phyloP scores from a whole-genome alignment of 768 basidiomycete genomes.

The Candolleomyces efflorescens region DNA sequence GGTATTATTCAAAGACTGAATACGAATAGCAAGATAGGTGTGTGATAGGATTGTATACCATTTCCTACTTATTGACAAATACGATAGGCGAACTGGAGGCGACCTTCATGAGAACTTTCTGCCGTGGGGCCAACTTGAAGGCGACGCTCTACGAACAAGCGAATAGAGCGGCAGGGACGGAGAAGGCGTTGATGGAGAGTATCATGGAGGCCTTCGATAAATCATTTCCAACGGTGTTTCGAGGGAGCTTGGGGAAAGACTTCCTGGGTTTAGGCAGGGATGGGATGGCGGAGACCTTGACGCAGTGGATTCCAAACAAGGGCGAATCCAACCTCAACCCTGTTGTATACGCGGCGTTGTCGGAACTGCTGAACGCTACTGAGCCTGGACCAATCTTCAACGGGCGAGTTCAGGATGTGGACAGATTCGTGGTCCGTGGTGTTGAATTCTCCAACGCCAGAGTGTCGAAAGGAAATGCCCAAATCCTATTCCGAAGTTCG shows the following conservation, averaged over 20 bases:
- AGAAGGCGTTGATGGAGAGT: background rate
- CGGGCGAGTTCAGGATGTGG: background rate
- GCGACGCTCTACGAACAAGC: background rate
- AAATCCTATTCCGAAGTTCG: background rate
- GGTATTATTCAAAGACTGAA: slow-evolving; percentile 3
- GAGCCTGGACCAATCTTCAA: background rate
- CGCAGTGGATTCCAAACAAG: background rate
- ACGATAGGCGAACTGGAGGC: slow-evolving; percentile 1
- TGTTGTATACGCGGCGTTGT: background rate
- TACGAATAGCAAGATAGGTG: slow-evolving; percentile 4
- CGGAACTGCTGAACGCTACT: background rate
- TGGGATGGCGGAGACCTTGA: background rate
- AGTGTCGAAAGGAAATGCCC: background rate
- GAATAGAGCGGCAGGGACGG: background rate
- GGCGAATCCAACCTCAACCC: background rate
- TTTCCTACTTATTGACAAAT: too few relatives aligned
- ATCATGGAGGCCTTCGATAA: background rate
- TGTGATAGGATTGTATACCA: too few relatives aligned
- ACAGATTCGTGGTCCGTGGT: background rate
- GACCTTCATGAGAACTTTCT: slow-evolving; percentile 6
- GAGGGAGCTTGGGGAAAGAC: background rate
- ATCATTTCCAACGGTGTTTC: background rate
- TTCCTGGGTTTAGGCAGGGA: background rate
- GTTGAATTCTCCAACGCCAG: background rate
- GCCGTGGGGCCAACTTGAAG: background rate